phyloP scores from a whole-genome alignment of 2,329 filamentous ascomycete genomes.

The Metarhizium rileyi region DNA sequence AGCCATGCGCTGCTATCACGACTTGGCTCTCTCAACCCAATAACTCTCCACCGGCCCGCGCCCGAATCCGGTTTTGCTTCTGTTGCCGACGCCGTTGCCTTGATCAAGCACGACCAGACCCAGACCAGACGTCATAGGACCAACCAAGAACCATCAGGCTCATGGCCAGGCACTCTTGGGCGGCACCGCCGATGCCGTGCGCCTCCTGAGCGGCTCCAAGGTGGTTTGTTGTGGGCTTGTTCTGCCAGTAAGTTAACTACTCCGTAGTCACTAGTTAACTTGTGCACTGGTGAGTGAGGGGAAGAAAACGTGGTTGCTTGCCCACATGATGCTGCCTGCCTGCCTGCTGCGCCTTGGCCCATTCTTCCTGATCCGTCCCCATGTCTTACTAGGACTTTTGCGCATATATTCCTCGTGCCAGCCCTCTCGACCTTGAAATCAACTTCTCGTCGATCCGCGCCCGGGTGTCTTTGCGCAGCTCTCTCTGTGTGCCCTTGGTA shows the following conservation, averaged over 20 bases:
- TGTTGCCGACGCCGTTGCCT: background rate
- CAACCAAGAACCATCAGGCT: conserved; percentile 3
- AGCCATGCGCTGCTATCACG: background rate
- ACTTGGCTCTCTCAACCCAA: background rate
- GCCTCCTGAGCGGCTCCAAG: background rate
- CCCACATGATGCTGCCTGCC: conserved; percentile 1
- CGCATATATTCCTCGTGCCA: background rate
- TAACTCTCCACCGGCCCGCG: background rate
- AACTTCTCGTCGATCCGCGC: background rate
- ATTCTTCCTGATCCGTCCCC: background rate
- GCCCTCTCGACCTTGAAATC: background rate
- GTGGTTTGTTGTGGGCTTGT: too few species aligned
- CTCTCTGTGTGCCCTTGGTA: background rate
- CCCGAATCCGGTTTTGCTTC: background rate
- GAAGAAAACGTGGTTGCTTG: background rate
- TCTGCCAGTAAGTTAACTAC: too few species aligned
- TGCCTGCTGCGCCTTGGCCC: background rate
- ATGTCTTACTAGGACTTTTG: background rate
- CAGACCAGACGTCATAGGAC: background rate
- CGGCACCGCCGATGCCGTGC: background rate
- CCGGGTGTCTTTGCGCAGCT: background rate
- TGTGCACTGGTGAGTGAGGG: too few species aligned
- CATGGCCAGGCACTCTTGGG: background rate
- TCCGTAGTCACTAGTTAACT: too few species aligned
- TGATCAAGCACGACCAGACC: background rate